Evolutionary conservation across 371 early-diverging fungal genomes (phyloP).

Genomic region (Apophysomyces elegans): DNA sequence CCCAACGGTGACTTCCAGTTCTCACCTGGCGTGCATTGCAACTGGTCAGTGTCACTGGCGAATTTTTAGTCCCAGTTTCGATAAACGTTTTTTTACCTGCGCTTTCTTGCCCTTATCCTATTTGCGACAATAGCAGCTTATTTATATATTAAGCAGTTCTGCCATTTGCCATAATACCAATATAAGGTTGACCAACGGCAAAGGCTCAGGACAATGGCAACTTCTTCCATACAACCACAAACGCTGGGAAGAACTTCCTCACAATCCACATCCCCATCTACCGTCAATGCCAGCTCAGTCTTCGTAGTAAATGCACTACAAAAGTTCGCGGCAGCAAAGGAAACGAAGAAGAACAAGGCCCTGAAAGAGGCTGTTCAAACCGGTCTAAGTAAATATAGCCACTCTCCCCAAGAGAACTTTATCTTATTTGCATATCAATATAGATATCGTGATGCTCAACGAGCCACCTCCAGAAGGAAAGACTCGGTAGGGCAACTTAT

Average conservation of each 20-base stretch:
- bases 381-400: conserved; percentile 39
- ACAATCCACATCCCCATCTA: conserved; percentile 25
- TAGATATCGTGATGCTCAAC: conserved; percentile 43
- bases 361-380: conserved; percentile 52
- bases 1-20: no score
- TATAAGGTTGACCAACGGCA: neutral
- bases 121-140: neutral
- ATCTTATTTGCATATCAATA: neutral
- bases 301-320: conserved; percentile 73
- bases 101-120: neutral
- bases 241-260: conserved; percentile 23
- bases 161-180: neutral
- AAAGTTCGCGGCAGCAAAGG: conserved; percentile 60
- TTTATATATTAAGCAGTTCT: neutral
- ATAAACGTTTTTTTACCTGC: neutral
- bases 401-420: neutral
- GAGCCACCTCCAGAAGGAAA: conserved; percentile 49
- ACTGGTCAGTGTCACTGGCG: no score
- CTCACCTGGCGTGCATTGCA: no score
- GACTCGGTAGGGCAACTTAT: conserved; percentile 37
- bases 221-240: conserved; percentile 33
- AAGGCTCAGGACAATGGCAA: conserved; percentile 24
- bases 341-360: conserved; percentile 54
- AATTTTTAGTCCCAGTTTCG: neutral
- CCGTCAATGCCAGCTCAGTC: conserved; percentile 53